Evolutionary conservation across 352 stramenopile species (phyloP).

Genomic region (Thalassiosira gravida): DNA sequence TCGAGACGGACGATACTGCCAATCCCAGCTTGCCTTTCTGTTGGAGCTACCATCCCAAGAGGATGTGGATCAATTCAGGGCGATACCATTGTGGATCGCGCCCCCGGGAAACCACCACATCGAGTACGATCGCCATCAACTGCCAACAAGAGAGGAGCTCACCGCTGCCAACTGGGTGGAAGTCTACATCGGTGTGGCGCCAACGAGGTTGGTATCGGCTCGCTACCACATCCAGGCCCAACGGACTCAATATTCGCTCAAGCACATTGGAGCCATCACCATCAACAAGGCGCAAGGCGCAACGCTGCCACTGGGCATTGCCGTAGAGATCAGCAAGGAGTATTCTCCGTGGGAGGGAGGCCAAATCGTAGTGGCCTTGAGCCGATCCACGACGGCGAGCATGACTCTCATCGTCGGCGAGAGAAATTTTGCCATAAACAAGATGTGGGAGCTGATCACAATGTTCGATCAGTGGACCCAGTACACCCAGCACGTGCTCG

Average conservation of each 20-base stretch:
- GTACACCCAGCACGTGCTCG: slow-evolving; percentile 8
- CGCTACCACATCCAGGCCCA: background rate
- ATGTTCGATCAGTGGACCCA: slow-evolving; percentile 25
- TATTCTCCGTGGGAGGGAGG: background rate
- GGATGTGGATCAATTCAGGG: background rate
- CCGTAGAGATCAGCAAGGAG: background rate
- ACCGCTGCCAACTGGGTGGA: background rate
- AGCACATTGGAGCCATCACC: background rate
- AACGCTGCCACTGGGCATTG: background rate
- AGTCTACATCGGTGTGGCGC: background rate
- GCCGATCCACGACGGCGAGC: background rate
- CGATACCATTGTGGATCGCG: background rate
- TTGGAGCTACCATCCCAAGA: background rate
- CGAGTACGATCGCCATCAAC: background rate
- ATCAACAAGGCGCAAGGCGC: background rate
- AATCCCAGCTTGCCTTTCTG: background rate
- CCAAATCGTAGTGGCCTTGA: background rate
- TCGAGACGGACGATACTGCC: background rate
- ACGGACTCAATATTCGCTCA: background rate
- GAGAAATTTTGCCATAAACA: slow-evolving; percentile 16
- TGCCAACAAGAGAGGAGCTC: background rate
- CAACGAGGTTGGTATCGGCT: background rate
- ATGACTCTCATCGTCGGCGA: slow-evolving; percentile 22
- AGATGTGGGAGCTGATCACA: slow-evolving; percentile 32
- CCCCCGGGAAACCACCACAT: background rate